Percentiles rank a stretch among this genome's conserved stretches.
Evolutionary conservation across 768 basidiomycete genomes (phyloP).

Genomic region (Thelephora ganbajun): DNA sequence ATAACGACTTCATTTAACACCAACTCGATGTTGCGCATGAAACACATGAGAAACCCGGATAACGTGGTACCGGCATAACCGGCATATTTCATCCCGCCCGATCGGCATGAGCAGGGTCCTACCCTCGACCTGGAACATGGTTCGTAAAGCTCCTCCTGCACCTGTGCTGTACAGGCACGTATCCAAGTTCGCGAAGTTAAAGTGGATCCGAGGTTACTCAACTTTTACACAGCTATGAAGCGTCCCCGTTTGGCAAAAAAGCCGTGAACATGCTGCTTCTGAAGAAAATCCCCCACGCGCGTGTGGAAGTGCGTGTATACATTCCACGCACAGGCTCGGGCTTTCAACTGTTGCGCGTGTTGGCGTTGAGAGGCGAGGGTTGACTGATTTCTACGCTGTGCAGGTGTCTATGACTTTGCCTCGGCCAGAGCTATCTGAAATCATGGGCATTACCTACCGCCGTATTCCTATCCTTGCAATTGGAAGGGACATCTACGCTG

Average conservation of each 20-base stretch:
- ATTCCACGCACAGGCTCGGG: neutral
- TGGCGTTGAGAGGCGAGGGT: no score
- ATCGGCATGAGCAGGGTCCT: no score
- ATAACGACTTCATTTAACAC: no score
- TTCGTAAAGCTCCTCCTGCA: neutral
- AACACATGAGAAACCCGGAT: no score
- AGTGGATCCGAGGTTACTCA: no score
- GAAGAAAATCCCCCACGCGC: slow-evolving; percentile 33
- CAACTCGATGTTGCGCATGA: no score
- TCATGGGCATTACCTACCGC: slow-evolving; percentile 39
- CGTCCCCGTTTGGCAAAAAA: slow-evolving; percentile 37
- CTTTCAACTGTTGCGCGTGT: neutral
- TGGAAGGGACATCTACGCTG: slow-evolving; percentile 47
- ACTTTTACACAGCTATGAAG: slow-evolving; percentile 26
- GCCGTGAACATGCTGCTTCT: slow-evolving; percentile 35
- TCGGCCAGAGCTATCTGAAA: slow-evolving; percentile 40
- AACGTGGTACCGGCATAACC: no score
- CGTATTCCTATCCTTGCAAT: slow-evolving; percentile 47
- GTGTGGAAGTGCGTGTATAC: slow-evolving; percentile 28
- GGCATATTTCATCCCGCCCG: no score
- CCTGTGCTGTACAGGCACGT: neutral
- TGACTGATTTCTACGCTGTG: neutral
- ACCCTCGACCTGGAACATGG: no score
- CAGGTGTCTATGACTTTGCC: slow-evolving; percentile 38
- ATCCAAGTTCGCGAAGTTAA: no score